Evolutionary conservation across 108 stramenopile genomes (phyloP), one percentile per base, ranked within the genome.

Genomic region (Fistulifera solaris): DNA sequence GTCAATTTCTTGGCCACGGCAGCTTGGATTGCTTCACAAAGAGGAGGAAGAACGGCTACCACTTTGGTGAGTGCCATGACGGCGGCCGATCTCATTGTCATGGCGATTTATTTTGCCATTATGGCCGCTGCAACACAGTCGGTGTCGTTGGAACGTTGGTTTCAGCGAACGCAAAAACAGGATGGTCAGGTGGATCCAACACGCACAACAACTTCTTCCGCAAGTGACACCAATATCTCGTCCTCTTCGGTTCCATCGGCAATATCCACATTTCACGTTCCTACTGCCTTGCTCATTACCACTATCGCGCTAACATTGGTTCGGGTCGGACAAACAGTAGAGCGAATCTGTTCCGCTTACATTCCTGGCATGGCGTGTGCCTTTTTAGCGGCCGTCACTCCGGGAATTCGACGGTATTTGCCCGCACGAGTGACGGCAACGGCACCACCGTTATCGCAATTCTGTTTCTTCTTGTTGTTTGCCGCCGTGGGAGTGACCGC

Each of bases 1-100:
- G 78, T 82, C 26, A 89, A 85, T 25, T 81, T 80, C 54, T 80
- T 84, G 43, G 73, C 73, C 7, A 76, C 81, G 15, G 81, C 78
- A 10, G 68, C 42, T 43, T 41, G 77, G 11, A 48, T 81, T n/a
- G 41, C 25, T 2, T 23, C 24, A 22, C 25, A 31, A 24, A 28
- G 8, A 6, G 8, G 31, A 6, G 31, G 6, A 35, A 35, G 31
- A 35, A 57, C 65, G 45, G 39, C 52, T 0, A 21, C 65, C 1
- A 38, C 57, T 26, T 28, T 76, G 19, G 44, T 89, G 38, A 70
- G 76, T 16, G 69, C 80, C 40, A 67, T 89, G 83, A 76, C 80
- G 17, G 71, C 83, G 19, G 83, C 83, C 3, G 87, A 89, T 68
- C 47, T 85, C 6, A 54, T 89, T 0, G 78, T 81, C 27, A 89